These are phyloP conservation scores for Cicer yamashitae DNA, from an alignment of 306 rosid species.

Conservation along the genomic window DNA sequence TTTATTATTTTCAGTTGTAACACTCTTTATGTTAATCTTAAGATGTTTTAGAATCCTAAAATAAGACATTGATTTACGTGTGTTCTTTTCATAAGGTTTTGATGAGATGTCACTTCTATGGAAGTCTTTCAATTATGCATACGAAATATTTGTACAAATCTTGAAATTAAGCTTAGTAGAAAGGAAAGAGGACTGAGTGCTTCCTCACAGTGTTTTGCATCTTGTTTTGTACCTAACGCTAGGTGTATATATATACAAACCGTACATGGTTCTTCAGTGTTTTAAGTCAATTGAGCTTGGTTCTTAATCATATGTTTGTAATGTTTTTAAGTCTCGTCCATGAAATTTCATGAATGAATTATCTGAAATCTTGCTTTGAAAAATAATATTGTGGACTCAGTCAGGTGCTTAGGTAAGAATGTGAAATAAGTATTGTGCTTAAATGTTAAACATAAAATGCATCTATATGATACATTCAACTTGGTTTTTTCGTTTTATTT, in stretches of 20 bases:
- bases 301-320: neutral
- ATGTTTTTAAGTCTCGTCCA: conserved; percentile 1
- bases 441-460: conserved; percentile 6
- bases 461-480: neutral
- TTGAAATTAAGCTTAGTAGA: conserved; percentile 7
- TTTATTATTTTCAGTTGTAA: neutral
- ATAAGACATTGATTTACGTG: neutral
- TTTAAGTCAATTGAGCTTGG: conserved; percentile 21
- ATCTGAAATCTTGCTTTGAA: conserved; percentile 21
- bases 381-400: neutral
- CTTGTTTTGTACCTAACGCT: conserved; percentile 11
- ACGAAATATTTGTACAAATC: conserved; percentile 4
- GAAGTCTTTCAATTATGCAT: neutral
- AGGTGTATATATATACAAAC: neutral
- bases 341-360: conserved; percentile 12
- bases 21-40: neutral
- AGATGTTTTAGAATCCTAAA: conserved; percentile 9
- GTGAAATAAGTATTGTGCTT: conserved; percentile 1
- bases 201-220: conserved; percentile 15
- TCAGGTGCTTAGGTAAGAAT: conserved; percentile 20
- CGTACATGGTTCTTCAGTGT: conserved; percentile 6
- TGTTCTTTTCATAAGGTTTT: neutral
- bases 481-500: conserved; percentile 3
- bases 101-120: neutral
- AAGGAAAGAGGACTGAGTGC: conserved; percentile 7